phyloP scores from a whole-genome alignment of 768 basidiomycete species.

The Mycena rosella region DNA sequence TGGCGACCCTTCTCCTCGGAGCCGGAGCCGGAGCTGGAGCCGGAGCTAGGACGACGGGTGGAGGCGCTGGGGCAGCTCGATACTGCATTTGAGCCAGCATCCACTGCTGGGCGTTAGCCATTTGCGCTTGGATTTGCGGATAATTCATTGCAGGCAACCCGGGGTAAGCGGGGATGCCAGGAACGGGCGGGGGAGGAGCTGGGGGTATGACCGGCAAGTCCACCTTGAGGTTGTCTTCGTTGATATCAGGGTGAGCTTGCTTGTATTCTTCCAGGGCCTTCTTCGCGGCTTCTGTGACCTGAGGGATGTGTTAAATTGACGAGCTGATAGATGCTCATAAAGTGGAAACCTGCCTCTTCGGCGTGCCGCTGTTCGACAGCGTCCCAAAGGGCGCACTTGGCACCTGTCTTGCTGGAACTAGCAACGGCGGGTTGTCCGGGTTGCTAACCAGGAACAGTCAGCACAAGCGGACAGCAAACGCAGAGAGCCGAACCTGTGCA shows the following conservation, averaged over 20 bases:
- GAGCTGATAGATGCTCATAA: neutral
- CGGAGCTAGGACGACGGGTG: conserved; percentile 1
- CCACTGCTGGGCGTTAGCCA: conserved; percentile 24
- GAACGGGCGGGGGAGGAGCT: conserved; percentile 24
- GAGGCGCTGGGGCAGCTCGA: neutral
- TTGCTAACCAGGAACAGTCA: conserved; percentile 13
- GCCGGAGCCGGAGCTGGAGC: no score
- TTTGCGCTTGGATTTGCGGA: conserved; percentile 10
- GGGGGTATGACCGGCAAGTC: conserved; percentile 67
- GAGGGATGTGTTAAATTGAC: conserved; percentile 14
- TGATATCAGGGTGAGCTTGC: conserved; percentile 70
- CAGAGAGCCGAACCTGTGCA: conserved; percentile 54
- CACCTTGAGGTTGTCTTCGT: conserved; percentile 70
- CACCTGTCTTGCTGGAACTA: conserved; percentile 43
- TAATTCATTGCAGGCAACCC: neutral
- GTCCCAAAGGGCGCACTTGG: conserved; percentile 80
- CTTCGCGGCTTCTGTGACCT: conserved; percentile 80
- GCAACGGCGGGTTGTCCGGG: conserved; percentile 19
- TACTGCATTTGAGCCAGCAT: conserved; percentile 19
- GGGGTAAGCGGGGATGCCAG: neutral
- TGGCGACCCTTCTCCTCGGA: conserved; percentile 13
- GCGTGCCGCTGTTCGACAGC: conserved; percentile 72
- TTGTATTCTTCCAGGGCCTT: conserved; percentile 74
- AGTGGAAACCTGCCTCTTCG: conserved; percentile 63
- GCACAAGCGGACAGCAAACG: conserved; percentile 10